Conservation (phyloP, 1,284 basidiomycete species). For the Fomitiporia mediterranea region DNA sequence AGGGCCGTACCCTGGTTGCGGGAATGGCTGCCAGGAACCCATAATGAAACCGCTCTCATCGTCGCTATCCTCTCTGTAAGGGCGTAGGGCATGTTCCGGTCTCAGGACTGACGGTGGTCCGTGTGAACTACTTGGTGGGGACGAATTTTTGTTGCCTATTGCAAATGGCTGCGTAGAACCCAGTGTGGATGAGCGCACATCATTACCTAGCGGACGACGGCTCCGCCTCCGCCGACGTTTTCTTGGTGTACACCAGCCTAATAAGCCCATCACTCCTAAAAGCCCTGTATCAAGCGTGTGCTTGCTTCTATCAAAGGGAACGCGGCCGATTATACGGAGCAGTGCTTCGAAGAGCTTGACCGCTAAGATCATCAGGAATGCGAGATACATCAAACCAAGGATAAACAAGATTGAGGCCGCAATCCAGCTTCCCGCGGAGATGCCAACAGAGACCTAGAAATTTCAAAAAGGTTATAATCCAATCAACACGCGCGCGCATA, state of each 20-base stretch:
- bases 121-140: constrained; percentile 39
- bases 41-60: constrained; percentile 80
- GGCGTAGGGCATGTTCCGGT: constrained; percentile 70
- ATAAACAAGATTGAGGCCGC: constrained; percentile 89
- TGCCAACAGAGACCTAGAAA: constrained; percentile 71
- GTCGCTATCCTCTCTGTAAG: constrained; percentile 73
- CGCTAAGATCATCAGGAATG: constrained; percentile 74
- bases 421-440: constrained; percentile 82
- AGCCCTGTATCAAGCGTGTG: constrained; percentile 81
- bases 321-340: constrained; percentile 72
- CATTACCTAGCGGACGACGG: constrained; percentile 22
- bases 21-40: constrained; percentile 77
- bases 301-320: constrained; percentile 82
- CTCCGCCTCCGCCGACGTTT: constrained; percentile 38
- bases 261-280: constrained; percentile 72
- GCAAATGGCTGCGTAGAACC: constrained; percentile 12
- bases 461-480: constrained; percentile 20
- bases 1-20: constrained; percentile 46
- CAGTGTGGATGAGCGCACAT: constrained; percentile 14
- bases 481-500: constrained; percentile 17
- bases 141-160: constrained; percentile 25
- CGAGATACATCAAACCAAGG: constrained; percentile 79
- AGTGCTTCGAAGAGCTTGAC: constrained; percentile 83
- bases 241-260: constrained; percentile 68
- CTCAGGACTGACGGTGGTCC: constrained; percentile 69